phyloP scores from a whole-genome alignment of 140 eudicot genomes.

The Erigeron philadelphicus region DNA sequence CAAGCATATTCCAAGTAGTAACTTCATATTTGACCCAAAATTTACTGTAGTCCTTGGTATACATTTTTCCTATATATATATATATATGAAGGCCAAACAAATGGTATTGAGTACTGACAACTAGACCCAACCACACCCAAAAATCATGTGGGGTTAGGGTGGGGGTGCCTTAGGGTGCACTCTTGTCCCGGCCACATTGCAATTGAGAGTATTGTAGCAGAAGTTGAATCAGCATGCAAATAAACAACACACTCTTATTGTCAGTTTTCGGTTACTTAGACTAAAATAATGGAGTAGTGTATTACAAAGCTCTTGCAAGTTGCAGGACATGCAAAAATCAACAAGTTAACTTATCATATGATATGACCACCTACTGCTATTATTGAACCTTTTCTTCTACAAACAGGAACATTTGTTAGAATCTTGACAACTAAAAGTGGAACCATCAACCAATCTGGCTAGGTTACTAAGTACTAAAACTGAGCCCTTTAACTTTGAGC shows the following conservation, averaged over 20 bases:
- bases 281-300: slow-evolving; percentile 37
- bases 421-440: slow-evolving; percentile 24
- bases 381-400: slow-evolving; percentile 5
- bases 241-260: neutral
- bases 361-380: slow-evolving; percentile 21
- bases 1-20: slow-evolving; percentile 9
- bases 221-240: slow-evolving; percentile 30
- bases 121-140: slow-evolving; percentile 28
- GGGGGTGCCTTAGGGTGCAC: slow-evolving; percentile 30
- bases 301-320: slow-evolving; percentile 32
- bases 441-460: slow-evolving; percentile 22
- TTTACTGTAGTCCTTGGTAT: slow-evolving; percentile 7
- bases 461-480: slow-evolving; percentile 10
- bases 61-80: slow-evolving; percentile 14
- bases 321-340: slow-evolving; percentile 27
- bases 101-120: slow-evolving; percentile 15
- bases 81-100: slow-evolving; percentile 23
- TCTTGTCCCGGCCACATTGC: slow-evolving; percentile 33
- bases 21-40: slow-evolving; percentile 29
- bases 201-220: slow-evolving; percentile 24
- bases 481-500: neutral
- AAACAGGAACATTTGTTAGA: slow-evolving; percentile 19
- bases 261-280: neutral
- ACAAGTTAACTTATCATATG: slow-evolving; percentile 7
- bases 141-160: slow-evolving; percentile 20